These are phyloP conservation scores for Collybia nuda DNA, from an alignment of 768 basidiomycete genomes.

Conservation along the genomic window DNA sequence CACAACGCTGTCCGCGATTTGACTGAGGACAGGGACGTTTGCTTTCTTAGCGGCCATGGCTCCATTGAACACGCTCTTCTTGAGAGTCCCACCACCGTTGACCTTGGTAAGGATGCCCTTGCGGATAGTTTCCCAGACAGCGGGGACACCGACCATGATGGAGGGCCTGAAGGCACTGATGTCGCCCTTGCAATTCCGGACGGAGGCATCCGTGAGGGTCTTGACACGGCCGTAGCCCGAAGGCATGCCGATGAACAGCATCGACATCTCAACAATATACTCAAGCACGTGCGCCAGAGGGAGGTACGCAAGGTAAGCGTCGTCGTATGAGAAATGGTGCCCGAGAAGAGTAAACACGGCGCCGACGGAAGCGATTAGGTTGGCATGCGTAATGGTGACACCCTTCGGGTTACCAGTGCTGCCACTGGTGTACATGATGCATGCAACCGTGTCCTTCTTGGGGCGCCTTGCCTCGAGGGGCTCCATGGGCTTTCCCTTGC, in stretches of 20 bases:
- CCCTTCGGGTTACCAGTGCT: slow-evolving; percentile 95
- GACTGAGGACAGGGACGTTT: slow-evolving; percentile 60
- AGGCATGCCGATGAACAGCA: slow-evolving; percentile 76
- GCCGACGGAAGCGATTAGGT: slow-evolving; percentile 85
- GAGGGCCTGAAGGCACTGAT: slow-evolving; percentile 78
- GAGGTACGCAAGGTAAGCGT: slow-evolving; percentile 85
- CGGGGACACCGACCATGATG: slow-evolving; percentile 95
- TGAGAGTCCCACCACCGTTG: slow-evolving; percentile 61
- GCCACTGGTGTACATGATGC: slow-evolving; percentile 78
- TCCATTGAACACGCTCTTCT: slow-evolving; percentile 76
- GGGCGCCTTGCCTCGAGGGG: slow-evolving; percentile 47
- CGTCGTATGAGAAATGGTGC: slow-evolving; percentile 58
- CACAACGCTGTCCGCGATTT: slow-evolving; percentile 73
- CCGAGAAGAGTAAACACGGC: slow-evolving; percentile 74
- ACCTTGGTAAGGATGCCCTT: slow-evolving; percentile 91
- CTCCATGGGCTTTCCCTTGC: slow-evolving; percentile 54
- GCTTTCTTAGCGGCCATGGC: slow-evolving; percentile 77
- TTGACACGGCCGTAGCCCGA: slow-evolving; percentile 92
- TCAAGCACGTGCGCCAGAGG: slow-evolving; percentile 96
- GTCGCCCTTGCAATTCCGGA: slow-evolving; percentile 85
- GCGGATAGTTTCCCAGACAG: slow-evolving; percentile 95
- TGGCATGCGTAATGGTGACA: slow-evolving; percentile 84
- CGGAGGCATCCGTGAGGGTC: slow-evolving; percentile 94
- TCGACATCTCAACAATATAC: slow-evolving; percentile 84
- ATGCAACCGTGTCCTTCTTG: slow-evolving; percentile 40